Conservation (phyloP, 1,139 yeast species). For the Yamadazyma jaroonii region DNA sequence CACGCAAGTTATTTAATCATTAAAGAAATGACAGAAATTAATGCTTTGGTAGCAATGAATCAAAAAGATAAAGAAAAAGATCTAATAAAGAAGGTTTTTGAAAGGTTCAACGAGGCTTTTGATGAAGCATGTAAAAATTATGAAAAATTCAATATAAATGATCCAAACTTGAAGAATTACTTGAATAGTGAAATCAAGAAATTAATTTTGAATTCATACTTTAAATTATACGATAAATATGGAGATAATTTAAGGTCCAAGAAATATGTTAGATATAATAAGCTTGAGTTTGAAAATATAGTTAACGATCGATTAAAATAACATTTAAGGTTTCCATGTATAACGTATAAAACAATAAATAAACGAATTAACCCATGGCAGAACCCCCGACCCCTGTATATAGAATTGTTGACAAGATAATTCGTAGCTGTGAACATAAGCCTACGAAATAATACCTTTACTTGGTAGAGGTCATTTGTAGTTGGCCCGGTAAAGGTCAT, state of each 20-base stretch:
- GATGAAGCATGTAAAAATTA: conserved; percentile 69
- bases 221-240: conserved; percentile 77
- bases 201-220: conserved; percentile 77
- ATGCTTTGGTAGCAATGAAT: conserved; percentile 26
- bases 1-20: conserved; percentile 71
- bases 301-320: conserved; percentile 30
- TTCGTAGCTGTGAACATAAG: too few relatives aligned
- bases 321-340: too few relatives aligned
- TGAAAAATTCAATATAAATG: conserved; percentile 63
- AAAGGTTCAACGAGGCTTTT: conserved; percentile 76
- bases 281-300: conserved; percentile 53
- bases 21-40: conserved; percentile 62
- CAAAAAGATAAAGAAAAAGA: conserved; percentile 64
- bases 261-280: conserved; percentile 75
- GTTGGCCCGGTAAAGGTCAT: too few relatives aligned
- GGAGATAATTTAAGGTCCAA: conserved; percentile 66
- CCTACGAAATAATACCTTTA: too few relatives aligned
- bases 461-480: too few relatives aligned
- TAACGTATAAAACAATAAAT: too few relatives aligned
- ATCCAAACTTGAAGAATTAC: conserved; percentile 58
- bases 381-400: too few relatives aligned
- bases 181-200: conserved; percentile 64
- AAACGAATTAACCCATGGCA: too few relatives aligned
- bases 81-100: conserved; percentile 80
- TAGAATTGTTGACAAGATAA: too few relatives aligned